Percentiles rank a stretch among this genome's conserved stretches.
These are phyloP conservation scores for Sphagnum fallax DNA, from an alignment of 228 moss, liverwort and hornwort species.

Conservation along the genomic window DNA sequence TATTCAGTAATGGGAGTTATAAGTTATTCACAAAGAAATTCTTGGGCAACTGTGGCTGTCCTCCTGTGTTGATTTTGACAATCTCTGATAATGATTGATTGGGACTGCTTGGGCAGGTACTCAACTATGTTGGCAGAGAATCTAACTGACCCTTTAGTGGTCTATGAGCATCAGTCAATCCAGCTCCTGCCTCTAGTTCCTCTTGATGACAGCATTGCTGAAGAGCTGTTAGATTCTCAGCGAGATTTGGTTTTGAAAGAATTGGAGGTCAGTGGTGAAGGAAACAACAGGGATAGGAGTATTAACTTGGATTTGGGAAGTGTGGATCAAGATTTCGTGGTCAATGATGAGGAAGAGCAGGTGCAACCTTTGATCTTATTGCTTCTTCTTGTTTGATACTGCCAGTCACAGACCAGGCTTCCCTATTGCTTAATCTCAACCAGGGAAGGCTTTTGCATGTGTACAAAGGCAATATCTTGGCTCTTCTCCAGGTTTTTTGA, in stretches of 20 bases:
- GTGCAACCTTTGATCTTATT: conserved; percentile 21
- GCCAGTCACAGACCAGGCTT: too few species aligned
- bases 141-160: conserved; percentile 40
- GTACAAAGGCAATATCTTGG: too few species aligned
- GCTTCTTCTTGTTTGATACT: background rate
- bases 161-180: conserved; percentile 12
- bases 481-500: too few species aligned
- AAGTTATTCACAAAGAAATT: too few species aligned
- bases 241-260: conserved; percentile 2
- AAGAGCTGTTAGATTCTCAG: conserved; percentile 1
- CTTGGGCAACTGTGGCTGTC: too few species aligned
- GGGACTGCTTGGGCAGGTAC: conserved; percentile 46
- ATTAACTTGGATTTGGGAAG: conserved; percentile 31
- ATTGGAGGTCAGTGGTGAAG: conserved; percentile 1
- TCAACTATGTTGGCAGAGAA: conserved; percentile 99
- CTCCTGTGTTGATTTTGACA: too few species aligned
- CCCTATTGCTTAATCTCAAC: too few species aligned
- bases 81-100: background rate
- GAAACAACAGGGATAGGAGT: conserved; percentile 6
- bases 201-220: conserved; percentile 9
- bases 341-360: conserved; percentile 65
- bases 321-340: conserved; percentile 65
- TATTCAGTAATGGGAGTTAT: too few species aligned
- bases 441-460: too few species aligned
- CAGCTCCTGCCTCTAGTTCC: conserved; percentile 13